Base-by-base conservation (phyloP, 306 rosid species). In the Citrullus amarus region DNA sequence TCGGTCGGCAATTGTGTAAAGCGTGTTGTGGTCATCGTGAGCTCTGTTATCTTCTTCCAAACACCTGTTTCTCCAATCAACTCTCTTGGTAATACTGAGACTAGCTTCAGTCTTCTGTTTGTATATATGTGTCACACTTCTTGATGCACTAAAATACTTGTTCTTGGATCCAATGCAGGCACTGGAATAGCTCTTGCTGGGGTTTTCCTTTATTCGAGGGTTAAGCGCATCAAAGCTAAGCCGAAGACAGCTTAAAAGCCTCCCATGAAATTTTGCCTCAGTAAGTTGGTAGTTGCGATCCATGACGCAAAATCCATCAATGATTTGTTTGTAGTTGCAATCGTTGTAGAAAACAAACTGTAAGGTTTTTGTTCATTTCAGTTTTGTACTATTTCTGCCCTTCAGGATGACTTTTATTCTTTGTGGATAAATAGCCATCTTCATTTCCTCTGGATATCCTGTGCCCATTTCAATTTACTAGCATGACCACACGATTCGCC, bases 1-100 rank as follows among this genome's bases (percentile, higher is more conserved):
- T 96, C 99, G 0, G 99, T 92, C 1, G 97, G 91, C 36, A 96
- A 96, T 75, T 92, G 98, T 80, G 88, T 92, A 85, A 96, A 96
- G 89, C 86, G 99, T 38, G 99, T 96, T 74, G 97, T 90, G 83
- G 99, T 96, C 74, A 91, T 96, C 2, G 93, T 90, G 76, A 96
- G 99, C 96, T 85, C 99, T 71, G 96, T 96, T 80, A 78, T 96
- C 84, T 91, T 96, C 88, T 96, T 96, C 90, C 87, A 81, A 83
- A 88, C 99, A 75, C 92, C 98, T 0, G 99, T 96, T 67, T 83
- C 97, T 30, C 87, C 88, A 6, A 86, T 96, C 78, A 96, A 96
- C 79, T 78, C 92, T 61, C 65, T 96, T 30, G 99, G 99, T 92
- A 96, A 86, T 68, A 74, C 65, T 60, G 10, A 71, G 10, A 71